These are phyloP conservation scores for Bidens hawaiensis DNA, from an alignment of 140 eudicot species.

Conservation along the genomic window DNA sequence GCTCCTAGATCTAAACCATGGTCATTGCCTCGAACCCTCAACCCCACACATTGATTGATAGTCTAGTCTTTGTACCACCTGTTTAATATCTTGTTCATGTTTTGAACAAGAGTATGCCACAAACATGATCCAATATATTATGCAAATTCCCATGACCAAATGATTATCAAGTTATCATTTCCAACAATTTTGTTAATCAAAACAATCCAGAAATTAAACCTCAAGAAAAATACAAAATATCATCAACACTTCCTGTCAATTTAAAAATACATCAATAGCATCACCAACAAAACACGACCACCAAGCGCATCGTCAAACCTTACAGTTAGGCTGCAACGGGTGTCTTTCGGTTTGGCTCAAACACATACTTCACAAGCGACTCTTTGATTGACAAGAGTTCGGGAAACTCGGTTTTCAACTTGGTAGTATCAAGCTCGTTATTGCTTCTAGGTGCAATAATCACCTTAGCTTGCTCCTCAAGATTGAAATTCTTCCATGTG, in stretches of 20 bases:
- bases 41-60: too few species aligned
- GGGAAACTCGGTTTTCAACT: constrained; percentile 50
- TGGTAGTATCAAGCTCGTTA: constrained; percentile 47
- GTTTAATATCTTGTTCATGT: too few species aligned
- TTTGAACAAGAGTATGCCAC: too few species aligned
- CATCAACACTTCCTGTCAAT: not conserved
- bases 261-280: not conserved
- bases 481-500: constrained; percentile 41
- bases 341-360: constrained; percentile 42
- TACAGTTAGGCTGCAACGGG: constrained; percentile 21
- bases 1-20: too few species aligned
- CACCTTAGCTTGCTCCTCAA: constrained; percentile 52
- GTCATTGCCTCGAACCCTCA: too few species aligned
- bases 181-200: constrained; percentile 18
- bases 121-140: not conserved
- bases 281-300: not conserved
- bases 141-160: not conserved
- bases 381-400: constrained; percentile 47
- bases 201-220: not conserved
- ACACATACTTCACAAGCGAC: constrained; percentile 40
- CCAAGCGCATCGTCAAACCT: not conserved
- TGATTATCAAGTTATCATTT: not conserved
- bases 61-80: too few species aligned
- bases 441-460: constrained; percentile 47
- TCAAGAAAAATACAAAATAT: constrained; percentile 14